Conservation (phyloP, 176 grass and related monocot genomes). For the Chloris gayana region DNA sequence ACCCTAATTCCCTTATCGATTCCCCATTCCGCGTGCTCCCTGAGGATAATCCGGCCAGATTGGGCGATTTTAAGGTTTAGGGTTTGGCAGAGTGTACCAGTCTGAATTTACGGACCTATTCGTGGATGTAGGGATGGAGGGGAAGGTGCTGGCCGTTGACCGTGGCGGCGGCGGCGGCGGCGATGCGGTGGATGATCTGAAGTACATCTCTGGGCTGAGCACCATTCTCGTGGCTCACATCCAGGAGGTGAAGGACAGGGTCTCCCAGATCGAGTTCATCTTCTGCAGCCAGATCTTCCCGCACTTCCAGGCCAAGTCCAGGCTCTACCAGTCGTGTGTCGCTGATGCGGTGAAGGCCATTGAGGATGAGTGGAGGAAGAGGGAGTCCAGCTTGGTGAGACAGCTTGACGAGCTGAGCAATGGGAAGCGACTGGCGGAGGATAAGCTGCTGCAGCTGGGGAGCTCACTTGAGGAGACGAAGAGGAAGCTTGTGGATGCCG, state of each 20-base stretch:
- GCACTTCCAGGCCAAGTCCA: constrained; percentile 67
- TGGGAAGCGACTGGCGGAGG: constrained; percentile 39
- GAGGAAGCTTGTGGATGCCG: constrained; percentile 31
- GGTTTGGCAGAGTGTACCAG: constrained; percentile 14
- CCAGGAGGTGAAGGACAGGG: constrained; percentile 90
- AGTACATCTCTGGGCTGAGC: constrained; percentile 73
- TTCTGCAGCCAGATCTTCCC: constrained; percentile 91
- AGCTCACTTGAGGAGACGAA: constrained; percentile 47
- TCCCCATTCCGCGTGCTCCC: background rate
- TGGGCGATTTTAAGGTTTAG: constrained; percentile 37
- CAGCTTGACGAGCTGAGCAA: constrained; percentile 57
- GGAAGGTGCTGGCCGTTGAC: background rate
- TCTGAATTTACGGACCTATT: constrained; percentile 14
- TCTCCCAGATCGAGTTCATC: constrained; percentile 87
- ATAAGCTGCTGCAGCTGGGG: constrained; percentile 44
- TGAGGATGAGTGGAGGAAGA: constrained; percentile 67
- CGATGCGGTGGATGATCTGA: constrained; percentile 53
- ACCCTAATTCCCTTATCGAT: background rate
- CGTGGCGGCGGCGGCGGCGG: background rate
- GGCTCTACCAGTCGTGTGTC: constrained; percentile 38
- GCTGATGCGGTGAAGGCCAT: constrained; percentile 37
- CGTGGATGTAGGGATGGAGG: constrained; percentile 28
- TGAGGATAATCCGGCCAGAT: background rate
- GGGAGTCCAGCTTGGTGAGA: constrained; percentile 43
- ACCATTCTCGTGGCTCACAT: constrained; percentile 90